Evolutionary conservation across 2,329 filamentous ascomycete genomes (phyloP).

Genomic region (Phoma herbarum): DNA sequence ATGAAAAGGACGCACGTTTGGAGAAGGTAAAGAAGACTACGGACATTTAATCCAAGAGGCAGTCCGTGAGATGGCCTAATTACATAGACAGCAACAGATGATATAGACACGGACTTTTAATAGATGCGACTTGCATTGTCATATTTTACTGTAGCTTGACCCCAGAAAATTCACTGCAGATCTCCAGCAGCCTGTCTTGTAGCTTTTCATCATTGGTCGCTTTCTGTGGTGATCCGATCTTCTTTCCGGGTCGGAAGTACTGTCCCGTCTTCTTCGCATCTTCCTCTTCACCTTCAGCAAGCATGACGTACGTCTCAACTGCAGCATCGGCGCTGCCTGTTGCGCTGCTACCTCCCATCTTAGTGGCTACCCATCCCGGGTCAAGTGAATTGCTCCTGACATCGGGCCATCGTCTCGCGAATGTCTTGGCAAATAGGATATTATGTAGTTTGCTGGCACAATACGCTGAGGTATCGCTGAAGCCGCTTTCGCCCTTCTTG

Average conservation of each 20-base stretch:
- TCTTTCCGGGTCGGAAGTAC: slow-evolving; percentile 51
- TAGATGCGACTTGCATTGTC: background rate
- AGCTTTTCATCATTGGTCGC: slow-evolving; percentile 46
- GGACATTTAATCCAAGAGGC: background rate
- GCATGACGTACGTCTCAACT: slow-evolving; percentile 59
- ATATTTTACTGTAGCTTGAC: slow-evolving; percentile 39
- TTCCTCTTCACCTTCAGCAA: slow-evolving; percentile 54
- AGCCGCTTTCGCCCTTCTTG: slow-evolving; percentile 46
- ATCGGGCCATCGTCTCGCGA: slow-evolving; percentile 58
- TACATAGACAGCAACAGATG: background rate
- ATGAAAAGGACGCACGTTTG: slow-evolving; percentile 17
- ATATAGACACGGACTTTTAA: background rate
- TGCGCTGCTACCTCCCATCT: slow-evolving; percentile 62
- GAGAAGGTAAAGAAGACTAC: background rate
- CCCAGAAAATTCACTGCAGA: slow-evolving; percentile 49
- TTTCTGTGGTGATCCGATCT: slow-evolving; percentile 40
- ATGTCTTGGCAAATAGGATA: slow-evolving; percentile 64
- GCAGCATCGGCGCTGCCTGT: slow-evolving; percentile 59
- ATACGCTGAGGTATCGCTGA: slow-evolving; percentile 56
- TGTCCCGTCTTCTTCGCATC: slow-evolving; percentile 46
- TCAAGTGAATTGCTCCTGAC: slow-evolving; percentile 60
- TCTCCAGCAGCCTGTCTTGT: slow-evolving; percentile 58
- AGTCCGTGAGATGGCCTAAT: background rate
- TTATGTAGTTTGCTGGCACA: slow-evolving; percentile 66
- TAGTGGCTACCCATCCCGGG: slow-evolving; percentile 65